Base-by-base conservation (phyloP, 192 early-diverging fungal species). In the Entomortierella lignicola region DNA sequence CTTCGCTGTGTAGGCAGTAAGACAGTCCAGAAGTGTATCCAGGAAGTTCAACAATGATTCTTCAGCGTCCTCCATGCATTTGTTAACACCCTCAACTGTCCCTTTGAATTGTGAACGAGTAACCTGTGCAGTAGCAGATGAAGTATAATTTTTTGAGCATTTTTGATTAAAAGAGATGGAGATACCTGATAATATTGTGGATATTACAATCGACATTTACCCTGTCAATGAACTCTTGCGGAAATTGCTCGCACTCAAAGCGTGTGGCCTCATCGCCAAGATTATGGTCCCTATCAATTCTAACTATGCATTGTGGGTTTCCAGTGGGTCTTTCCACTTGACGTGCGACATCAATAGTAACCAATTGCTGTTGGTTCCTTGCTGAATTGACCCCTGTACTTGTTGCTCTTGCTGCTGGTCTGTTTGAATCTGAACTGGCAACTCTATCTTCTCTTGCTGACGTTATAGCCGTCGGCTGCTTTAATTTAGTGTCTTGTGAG, bases 1-100 rank as follows among this genome's bases (percentile, higher is more conserved):
- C 56, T 79, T 79, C 7, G 75, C 75, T 1, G 75, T 79, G 57
- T 79, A 79, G 13, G 75, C 75, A 20, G 75, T 61, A 8, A 79
- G 63, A 20, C 75, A 79, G 26, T 79, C 75, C 75, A 79, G 52
- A 4, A 79, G 15, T 2, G 75, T 79, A 50, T 79, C 75, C 17
- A 79, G 34, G 26, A 67, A 79, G 31, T 79, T 79, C 32, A 64
- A 26, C 11, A 70, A 21, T 26, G 75, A 64, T 15, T 69, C 61
- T 44, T 79, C 75, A 11, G 75, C 75, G 27, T 58, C 58, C 25
- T 53, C 43, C 75, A 79, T 79, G 48, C 63, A 66, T 20, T 53
- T 57, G 21, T 79, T 79, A 52, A 79, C 66, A 12, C 75, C 75
- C 17, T 70, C 60, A 12, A 79, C 75, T 0, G 75, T 65, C 41